These are phyloP conservation scores for Debaryomyces sp. DNA, from an alignment of 1,139 yeast genomes.

Conservation along the genomic window DNA sequence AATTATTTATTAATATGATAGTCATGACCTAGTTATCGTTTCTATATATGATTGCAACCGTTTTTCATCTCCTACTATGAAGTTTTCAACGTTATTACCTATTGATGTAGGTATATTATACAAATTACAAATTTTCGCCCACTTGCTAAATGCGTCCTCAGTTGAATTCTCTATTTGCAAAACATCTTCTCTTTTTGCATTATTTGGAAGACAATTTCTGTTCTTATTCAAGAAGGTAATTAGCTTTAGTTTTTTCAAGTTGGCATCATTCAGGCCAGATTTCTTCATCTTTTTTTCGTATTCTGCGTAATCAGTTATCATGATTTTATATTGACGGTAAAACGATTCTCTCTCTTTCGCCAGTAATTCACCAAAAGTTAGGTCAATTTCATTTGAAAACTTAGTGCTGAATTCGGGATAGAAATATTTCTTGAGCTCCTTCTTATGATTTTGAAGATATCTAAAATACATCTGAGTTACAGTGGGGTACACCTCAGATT, in stretches of 20 bases:
- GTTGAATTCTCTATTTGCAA: neutral
- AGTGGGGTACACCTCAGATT: slow-evolving; percentile 26
- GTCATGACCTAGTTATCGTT: neutral
- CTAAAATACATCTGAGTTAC: slow-evolving; percentile 23
- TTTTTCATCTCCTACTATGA: slow-evolving; percentile 47
- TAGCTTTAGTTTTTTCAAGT: slow-evolving; percentile 33
- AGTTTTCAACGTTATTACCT: slow-evolving; percentile 36
- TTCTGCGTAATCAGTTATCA: slow-evolving; percentile 28
- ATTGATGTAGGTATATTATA: slow-evolving; percentile 23
- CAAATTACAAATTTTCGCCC: slow-evolving; percentile 32
- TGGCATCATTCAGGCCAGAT: slow-evolving; percentile 17
- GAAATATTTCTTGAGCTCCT: slow-evolving; percentile 28
- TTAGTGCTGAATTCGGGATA: slow-evolving; percentile 31
- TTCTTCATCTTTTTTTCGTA: slow-evolving; percentile 29
- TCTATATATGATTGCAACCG: slow-evolving; percentile 32
- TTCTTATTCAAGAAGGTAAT: slow-evolving; percentile 19
- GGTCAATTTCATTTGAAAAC: slow-evolving; percentile 20
- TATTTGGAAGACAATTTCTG: neutral
- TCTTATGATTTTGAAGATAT: slow-evolving; percentile 34
- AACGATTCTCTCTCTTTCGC: slow-evolving; percentile 22
- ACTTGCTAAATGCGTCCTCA: slow-evolving; percentile 24
- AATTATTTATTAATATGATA: neutral
- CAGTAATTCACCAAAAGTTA: slow-evolving; percentile 13
- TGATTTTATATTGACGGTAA: slow-evolving; percentile 27
- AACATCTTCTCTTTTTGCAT: neutral